These are phyloP conservation scores for Phaeomoniella chlamydospora DNA, from an alignment of 2,329 filamentous ascomycete species.

Conservation along the genomic window DNA sequence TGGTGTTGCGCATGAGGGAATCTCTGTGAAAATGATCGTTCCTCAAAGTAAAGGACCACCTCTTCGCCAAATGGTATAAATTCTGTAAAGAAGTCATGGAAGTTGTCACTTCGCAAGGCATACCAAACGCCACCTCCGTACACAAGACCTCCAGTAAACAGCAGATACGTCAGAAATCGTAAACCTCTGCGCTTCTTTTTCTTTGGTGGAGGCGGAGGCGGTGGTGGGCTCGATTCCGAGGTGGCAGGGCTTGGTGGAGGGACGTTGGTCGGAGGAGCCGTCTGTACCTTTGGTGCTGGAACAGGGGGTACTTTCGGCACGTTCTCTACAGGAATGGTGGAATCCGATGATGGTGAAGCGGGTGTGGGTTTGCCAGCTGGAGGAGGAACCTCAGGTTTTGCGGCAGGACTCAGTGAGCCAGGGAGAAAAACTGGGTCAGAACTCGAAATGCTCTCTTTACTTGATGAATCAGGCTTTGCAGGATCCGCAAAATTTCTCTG, in stretches of 20 bases:
- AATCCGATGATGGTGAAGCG: conserved; percentile 21
- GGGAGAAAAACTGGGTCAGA: conserved; percentile 39
- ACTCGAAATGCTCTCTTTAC: conserved; percentile 29
- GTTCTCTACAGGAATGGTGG: conserved; percentile 34
- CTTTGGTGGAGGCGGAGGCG: conserved; percentile 30
- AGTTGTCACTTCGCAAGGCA: conserved; percentile 87
- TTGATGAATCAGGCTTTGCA: conserved; percentile 20
- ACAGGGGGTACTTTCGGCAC: conserved; percentile 31
- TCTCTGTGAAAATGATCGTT: conserved; percentile 78
- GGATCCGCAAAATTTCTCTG: conserved; percentile 35
- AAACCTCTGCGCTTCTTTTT: conserved; percentile 60
- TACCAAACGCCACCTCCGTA: conserved; percentile 88
- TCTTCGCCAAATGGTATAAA: conserved; percentile 92
- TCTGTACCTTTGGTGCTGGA: conserved; percentile 18
- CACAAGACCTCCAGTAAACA: conserved; percentile 60
- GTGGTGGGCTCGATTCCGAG: conserved; percentile 20
- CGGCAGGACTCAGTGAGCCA: conserved; percentile 23
- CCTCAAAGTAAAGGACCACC: conserved; percentile 87
- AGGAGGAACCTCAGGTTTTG: conserved; percentile 17
- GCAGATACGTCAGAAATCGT: conserved; percentile 60
- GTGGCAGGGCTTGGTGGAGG: conserved; percentile 16
- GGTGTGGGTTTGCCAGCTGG: conserved; percentile 16
- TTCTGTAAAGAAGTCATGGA: conserved; percentile 98
- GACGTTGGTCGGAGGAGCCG: conserved; percentile 19
- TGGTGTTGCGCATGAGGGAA: conserved; percentile 51